Percentiles rank a stretch among this genome's conserved stretches.
phyloP scores from a whole-genome alignment of 1,284 basidiomycete species.

The Trametes sp. region DNA sequence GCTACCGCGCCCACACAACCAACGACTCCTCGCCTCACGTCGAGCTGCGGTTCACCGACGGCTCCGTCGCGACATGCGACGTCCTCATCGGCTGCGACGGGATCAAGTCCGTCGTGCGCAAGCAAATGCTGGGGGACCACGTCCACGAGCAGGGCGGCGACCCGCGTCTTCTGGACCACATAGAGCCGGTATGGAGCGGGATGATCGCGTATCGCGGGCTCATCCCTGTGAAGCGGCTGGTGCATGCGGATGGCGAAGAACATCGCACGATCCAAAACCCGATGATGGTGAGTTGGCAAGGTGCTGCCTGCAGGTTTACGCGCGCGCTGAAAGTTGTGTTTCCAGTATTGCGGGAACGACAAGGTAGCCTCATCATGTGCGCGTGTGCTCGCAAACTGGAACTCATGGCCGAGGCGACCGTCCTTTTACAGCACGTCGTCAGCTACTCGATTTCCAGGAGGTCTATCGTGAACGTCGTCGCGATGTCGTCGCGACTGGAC shows the following conservation, averaged over 20 bases:
- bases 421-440: constrained; percentile 41
- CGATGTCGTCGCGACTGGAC: constrained; percentile 35
- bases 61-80: constrained; percentile 49
- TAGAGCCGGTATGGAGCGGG: constrained; percentile 37
- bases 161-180: constrained; percentile 22
- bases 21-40: constrained; percentile 4
- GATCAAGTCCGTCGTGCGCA: constrained; percentile 57
- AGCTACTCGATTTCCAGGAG: constrained; percentile 43
- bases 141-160: constrained; percentile 18
- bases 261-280: constrained; percentile 40
- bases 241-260: constrained; percentile 13
- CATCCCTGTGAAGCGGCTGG: constrained; percentile 29
- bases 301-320: too few relatives aligned
- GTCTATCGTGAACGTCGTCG: constrained; percentile 43
- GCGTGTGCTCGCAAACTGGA: too few relatives aligned
- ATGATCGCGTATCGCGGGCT: constrained; percentile 36
- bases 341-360: constrained; percentile 45
- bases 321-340: too few relatives aligned
- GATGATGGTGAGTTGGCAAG: constrained; percentile 43
- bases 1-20: constrained; percentile 33
- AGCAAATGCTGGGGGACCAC: constrained; percentile 42
- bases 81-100: constrained; percentile 58
- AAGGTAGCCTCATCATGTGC: constrained; percentile 33
- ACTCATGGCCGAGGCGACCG: neutral
- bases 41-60: constrained; percentile 47